A percentile compares a stretch with the other conserved stretches of the same genome.
Evolutionary conservation across 148 eudicot species (phyloP).

Genomic region (Cornus controversa): DNA sequence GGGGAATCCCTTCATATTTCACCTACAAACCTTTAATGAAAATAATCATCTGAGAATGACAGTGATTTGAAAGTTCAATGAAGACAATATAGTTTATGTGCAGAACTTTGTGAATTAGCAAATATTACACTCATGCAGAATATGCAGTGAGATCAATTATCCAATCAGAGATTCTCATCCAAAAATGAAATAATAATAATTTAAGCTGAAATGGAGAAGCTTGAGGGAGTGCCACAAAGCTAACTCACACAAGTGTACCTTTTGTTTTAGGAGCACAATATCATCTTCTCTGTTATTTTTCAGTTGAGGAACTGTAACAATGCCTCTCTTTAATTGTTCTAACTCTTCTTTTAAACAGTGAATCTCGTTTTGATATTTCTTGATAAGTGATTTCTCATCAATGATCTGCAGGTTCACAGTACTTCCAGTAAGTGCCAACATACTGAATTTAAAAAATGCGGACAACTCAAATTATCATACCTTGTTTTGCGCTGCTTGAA

Average conservation of each 20-base stretch:
- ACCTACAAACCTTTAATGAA: too few relatives aligned
- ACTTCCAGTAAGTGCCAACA: slow-evolving; percentile 17
- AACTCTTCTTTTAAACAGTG: slow-evolving; percentile 85
- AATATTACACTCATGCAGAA: too few relatives aligned
- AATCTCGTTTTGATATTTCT: slow-evolving; percentile 98
- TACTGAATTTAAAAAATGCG: slow-evolving; percentile 10
- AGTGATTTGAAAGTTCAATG: too few relatives aligned
- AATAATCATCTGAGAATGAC: too few relatives aligned
- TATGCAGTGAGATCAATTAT: too few relatives aligned
- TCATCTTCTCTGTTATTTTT: slow-evolving; percentile 70
- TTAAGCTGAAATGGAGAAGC: neutral
- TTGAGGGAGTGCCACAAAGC: neutral
- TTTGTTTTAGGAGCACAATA: slow-evolving; percentile 76
- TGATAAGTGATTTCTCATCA: slow-evolving; percentile 96
- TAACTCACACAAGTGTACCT: slow-evolving; percentile 42
- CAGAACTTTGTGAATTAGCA: too few relatives aligned
- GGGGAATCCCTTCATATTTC: too few relatives aligned
- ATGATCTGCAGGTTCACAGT: slow-evolving; percentile 65
- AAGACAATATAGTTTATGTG: too few relatives aligned
- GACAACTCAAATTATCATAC: slow-evolving; percentile 31
- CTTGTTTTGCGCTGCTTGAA: slow-evolving; percentile 98
- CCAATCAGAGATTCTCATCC: neutral
- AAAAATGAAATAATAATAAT: too few relatives aligned
- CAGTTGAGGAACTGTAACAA: slow-evolving; percentile 61
- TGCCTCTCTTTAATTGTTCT: slow-evolving; percentile 88